phyloP scores from a whole-genome alignment of 345 rosid genomes.

The Mallotus nudiflorus region DNA sequence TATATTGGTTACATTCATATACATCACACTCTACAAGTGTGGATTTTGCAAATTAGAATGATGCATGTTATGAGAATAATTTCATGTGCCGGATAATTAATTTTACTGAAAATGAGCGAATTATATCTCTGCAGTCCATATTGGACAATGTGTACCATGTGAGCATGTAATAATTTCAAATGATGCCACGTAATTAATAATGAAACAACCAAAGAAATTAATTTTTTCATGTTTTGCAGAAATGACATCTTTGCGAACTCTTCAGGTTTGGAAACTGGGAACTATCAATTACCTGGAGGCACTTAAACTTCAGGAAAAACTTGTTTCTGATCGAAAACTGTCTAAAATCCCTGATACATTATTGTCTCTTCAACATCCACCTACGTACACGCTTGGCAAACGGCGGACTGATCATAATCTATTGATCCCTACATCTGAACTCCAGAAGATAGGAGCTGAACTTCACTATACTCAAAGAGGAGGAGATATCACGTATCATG shows the following conservation, averaged over 20 bases:
- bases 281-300: constrained; percentile 67
- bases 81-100: too few relatives aligned
- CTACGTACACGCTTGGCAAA: constrained; percentile 81
- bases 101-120: background rate
- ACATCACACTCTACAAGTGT: too few relatives aligned
- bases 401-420: constrained; percentile 75
- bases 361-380: constrained; percentile 82
- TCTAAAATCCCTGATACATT: constrained; percentile 58
- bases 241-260: constrained; percentile 57
- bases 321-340: constrained; percentile 56
- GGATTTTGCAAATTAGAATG: too few relatives aligned
- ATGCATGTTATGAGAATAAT: too few relatives aligned
- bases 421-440: constrained; percentile 61
- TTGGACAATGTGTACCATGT: constrained; percentile 4
- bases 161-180: constrained; percentile 4
- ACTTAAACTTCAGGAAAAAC: constrained; percentile 77
- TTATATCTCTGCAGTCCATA: background rate
- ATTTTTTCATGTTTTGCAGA: constrained; percentile 30
- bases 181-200: constrained; percentile 2
- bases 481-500: constrained; percentile 88
- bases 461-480: constrained; percentile 93
- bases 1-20: too few relatives aligned
- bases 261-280: constrained; percentile 80
- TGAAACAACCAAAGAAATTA: background rate
- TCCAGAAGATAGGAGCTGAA: constrained; percentile 67